phyloP scores from a whole-genome alignment of 1,284 basidiomycete genomes.

The Peniophora sp. region DNA sequence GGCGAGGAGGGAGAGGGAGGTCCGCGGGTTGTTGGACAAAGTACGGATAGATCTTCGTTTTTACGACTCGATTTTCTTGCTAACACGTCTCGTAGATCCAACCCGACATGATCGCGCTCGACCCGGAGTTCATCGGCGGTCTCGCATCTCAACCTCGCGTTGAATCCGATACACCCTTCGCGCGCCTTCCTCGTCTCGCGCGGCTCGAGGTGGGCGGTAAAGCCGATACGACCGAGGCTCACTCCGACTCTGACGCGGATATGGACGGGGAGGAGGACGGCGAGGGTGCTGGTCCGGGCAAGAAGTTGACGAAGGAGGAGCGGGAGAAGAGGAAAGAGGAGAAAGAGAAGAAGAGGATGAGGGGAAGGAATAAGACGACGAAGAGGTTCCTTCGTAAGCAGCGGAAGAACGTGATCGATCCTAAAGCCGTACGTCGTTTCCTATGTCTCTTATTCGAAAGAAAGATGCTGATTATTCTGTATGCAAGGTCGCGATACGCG shows the following conservation, averaged over 20 bases:
- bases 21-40: slow-evolving; percentile 88
- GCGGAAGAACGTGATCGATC: slow-evolving; percentile 90
- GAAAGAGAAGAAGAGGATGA: slow-evolving; percentile 72
- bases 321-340: slow-evolving; percentile 53
- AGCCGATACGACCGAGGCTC: slow-evolving; percentile 59
- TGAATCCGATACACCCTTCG: slow-evolving; percentile 56
- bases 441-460: background rate
- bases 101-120: slow-evolving; percentile 89
- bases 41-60: slow-evolving; percentile 24
- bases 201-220: slow-evolving; percentile 65
- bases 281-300: slow-evolving; percentile 12
- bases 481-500: slow-evolving; percentile 55
- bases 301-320: slow-evolving; percentile 30
- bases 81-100: slow-evolving; percentile 52
- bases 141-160: slow-evolving; percentile 57
- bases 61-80: background rate
- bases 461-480: slow-evolving; percentile 3
- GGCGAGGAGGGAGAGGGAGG: slow-evolving; percentile 84
- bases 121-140: slow-evolving; percentile 77
- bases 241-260: slow-evolving; percentile 16
- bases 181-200: slow-evolving; percentile 67
- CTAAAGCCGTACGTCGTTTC: slow-evolving; percentile 69
- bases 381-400: slow-evolving; percentile 79
- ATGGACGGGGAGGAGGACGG: background rate
- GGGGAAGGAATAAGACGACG: slow-evolving; percentile 77